Base-by-base conservation (phyloP, 2,329 filamentous ascomycete genomes). In the Neofusicoccum cordaticola region DNA sequence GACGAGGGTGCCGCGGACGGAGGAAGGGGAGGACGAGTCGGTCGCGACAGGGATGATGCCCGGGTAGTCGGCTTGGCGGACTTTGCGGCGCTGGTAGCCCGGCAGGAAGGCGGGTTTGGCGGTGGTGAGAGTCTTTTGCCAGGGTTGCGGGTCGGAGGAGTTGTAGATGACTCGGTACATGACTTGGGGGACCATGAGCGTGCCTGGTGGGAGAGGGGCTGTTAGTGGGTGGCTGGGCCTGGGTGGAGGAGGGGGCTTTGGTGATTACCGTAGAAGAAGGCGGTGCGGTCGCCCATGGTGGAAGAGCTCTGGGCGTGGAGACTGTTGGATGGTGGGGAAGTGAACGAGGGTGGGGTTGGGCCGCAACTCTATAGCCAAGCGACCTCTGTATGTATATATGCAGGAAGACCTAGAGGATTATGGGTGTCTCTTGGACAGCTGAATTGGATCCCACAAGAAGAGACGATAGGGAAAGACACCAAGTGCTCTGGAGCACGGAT, bases 91-190 rank as follows among this genome's bases (percentile, higher is more conserved):
- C 61, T 86, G 87, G 79, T 90, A 89, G 50, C 84, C 82, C 66
- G 88, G 85, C 0, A 98, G 84, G n/a, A 96, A 79, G 13, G 93
- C 93, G 0, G 92, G 91, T 0, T 83, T 83, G 74, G 92, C 85
- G 67, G 86, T 86, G 41, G 94, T 80, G 52, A 85, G 77, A 12
- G 76, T 75, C 65, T 78, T 80, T 73, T 84, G 83, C 67, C 79
- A 83, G 75, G 70, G 67, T 1, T 75, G 82, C 72, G 75, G 84
- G 12, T 37, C 17, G 41, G 72, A 85, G 8, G 79, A 78, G 69
- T 88, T 86, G 78, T 93, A 91, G 77, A 91, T 91, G 48, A 97
- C 93, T 39, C 90, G 90, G 79, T 90, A 90, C 70, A 98, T 92
- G 71, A 98, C 88, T 72, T 90, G 86, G 0, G 90, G 87, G n/a